These are phyloP conservation scores for Xylaria scruposa DNA, from an alignment of 495 filamentous ascomycete species.

Conservation along the genomic window DNA sequence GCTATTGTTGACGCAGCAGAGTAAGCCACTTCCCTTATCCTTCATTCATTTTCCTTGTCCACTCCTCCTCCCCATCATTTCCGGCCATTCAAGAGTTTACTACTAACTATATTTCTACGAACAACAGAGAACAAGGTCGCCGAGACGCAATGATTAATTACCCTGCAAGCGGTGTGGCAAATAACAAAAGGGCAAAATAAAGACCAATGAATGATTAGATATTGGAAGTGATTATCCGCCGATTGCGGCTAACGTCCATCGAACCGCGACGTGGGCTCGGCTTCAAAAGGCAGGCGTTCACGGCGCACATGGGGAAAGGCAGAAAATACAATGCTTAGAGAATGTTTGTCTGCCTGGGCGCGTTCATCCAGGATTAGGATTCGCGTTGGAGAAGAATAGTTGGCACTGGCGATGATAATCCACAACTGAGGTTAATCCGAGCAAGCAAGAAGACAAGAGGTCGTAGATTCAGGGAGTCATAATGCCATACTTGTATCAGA, in stretches of 20 bases:
- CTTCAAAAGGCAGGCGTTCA: slow-evolving; percentile 26
- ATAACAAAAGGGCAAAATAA: too few species aligned
- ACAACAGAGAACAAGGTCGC: slow-evolving; percentile 46
- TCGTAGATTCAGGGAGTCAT: background rate
- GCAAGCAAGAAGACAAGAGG: background rate
- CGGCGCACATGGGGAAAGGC: slow-evolving; percentile 6
- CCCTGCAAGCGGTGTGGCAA: background rate
- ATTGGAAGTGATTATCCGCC: background rate
- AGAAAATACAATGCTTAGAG: background rate
- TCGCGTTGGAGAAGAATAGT: background rate
- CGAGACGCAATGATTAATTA: slow-evolving; percentile 25
- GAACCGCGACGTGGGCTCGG: too few species aligned
- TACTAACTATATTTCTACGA: too few species aligned
- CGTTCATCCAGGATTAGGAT: background rate
- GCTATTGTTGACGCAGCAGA: slow-evolving; percentile 83
- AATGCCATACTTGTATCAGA: background rate
- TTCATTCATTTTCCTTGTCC: too few species aligned
- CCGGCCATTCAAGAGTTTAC: too few species aligned
- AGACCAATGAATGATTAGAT: background rate
- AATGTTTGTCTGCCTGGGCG: background rate
- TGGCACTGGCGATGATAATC: background rate
- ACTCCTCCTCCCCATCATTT: too few species aligned
- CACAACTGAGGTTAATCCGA: background rate
- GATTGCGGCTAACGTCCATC: too few species aligned
- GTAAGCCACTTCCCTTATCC: slow-evolving; percentile 49